Base-by-base conservation (phyloP, 1,284 basidiomycete genomes). In the Vanrija sp. region DNA sequence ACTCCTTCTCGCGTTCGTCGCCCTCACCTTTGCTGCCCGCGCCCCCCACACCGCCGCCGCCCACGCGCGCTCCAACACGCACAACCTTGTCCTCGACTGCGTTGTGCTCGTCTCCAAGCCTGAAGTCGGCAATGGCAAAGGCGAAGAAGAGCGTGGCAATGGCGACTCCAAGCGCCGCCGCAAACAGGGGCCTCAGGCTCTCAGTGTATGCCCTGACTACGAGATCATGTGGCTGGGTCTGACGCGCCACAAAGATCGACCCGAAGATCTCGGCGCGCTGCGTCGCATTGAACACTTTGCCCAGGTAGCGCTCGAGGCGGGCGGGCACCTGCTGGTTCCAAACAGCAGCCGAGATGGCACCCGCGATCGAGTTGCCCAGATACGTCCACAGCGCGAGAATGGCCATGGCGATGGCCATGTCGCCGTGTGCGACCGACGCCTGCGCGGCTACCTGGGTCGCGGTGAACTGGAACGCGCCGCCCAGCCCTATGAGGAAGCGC, bases 231-330 rank as follows among this genome's bases (percentile, higher is more conserved):
- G 66, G 65, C 54, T 67, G 62, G 12, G 66, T 54, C 29, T 51
- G 26, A 8, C 65, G 54, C 4, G 71, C 72, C 16, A 64, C 57
- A n/a, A 49, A 40, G 46, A 71, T 67, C 25, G 53, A 59, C 12
- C 69, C 69, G 42, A 68, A 70, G 52, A 74, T 72, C 14, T 56
- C 64, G 10, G 56, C 61, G 25, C 60, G 53, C 51, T 60, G 52
- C 16, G 62, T 67, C 14, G 63, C 51, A 55, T 68, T 66, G 53
- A 62, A 45, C 9, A 38, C 42, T 46, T 62, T 63, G 0, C 63
- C 61, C 6, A 71, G 51, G 49, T 70, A 63, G 48, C 65, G 56
- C 10, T 61, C 58, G 44, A 71, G 57, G 7, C 55, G 51, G 26
- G 43, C 52, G 0, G 68, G 70, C 2, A 78, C 64, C 15, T 43